Percentiles rank a stretch among this genome's conserved stretches.
These are phyloP conservation scores for Fusarium sp. DNA, from an alignment of 2,329 filamentous ascomycete species.

Conservation along the genomic window DNA sequence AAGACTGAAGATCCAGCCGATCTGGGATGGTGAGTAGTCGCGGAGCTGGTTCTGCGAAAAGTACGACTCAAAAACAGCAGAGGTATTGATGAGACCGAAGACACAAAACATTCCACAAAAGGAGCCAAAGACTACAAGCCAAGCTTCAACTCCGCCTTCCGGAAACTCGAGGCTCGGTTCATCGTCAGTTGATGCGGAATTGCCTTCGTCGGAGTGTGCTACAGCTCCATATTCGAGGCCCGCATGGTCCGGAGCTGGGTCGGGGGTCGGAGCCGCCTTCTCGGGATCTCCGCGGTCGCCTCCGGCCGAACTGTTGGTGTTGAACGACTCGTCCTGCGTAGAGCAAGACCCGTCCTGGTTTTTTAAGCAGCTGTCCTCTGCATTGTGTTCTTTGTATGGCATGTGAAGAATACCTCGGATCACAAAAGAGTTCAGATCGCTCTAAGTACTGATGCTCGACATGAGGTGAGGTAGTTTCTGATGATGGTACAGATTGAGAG, in stretches of 20 bases:
- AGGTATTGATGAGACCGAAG: constrained; percentile 75
- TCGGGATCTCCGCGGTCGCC: constrained; percentile 16
- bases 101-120: constrained; percentile 75
- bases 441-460: constrained; percentile 1
- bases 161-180: constrained; percentile 28
- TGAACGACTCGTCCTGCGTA: constrained; percentile 25
- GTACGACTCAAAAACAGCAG: constrained; percentile 75
- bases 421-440: constrained; percentile 6
- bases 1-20: constrained; percentile 89
- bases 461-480: not conserved
- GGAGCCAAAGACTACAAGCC: constrained; percentile 78
- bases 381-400: constrained; percentile 43
- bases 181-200: not conserved
- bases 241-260: constrained; percentile 16
- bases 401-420: constrained; percentile 24
- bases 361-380: constrained; percentile 51
- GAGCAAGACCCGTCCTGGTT: constrained; percentile 38
- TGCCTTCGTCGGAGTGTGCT: not conserved
- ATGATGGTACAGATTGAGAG: not conserved
- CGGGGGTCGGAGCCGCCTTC: constrained; percentile 7
- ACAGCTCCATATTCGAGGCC: constrained; percentile 29
- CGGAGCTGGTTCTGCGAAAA: constrained; percentile 78
- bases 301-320: not conserved
- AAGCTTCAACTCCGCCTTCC: constrained; percentile 76
- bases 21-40: constrained; percentile 73